A percentile compares a stretch with the other conserved stretches of the same genome.
These are phyloP conservation scores for Pinus taeda DNA, from an alignment of 75 land plant genomes.

Conservation along the genomic window DNA sequence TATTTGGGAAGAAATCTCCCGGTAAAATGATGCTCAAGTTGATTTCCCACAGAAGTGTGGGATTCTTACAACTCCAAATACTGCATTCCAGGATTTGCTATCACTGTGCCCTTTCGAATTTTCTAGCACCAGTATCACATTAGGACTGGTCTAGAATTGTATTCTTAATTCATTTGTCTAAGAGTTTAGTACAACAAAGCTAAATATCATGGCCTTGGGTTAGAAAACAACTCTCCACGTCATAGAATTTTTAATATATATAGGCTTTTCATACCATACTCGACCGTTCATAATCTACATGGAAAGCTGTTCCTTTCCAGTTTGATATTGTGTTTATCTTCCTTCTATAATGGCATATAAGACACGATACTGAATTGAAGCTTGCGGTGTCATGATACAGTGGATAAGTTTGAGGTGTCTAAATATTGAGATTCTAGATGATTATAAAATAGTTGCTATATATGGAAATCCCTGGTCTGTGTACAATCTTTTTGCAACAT, in stretches of 20 bases:
- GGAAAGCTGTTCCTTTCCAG: background rate
- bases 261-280: background rate
- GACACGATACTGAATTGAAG: background rate
- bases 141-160: constrained; percentile 2
- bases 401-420: background rate
- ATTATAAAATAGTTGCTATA: too few species aligned
- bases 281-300: background rate
- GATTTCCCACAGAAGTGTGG: constrained; percentile 8
- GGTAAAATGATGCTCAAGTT: background rate
- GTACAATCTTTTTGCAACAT: too few species aligned
- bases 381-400: background rate
- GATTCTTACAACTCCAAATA: constrained; percentile 1
- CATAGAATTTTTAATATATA: background rate
- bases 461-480: too few species aligned
- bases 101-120: constrained; percentile 3
- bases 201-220: background rate
- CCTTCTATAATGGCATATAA: background rate
- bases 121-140: background rate
- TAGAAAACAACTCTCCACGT: background rate
- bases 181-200: background rate
- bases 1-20: constrained; percentile 1
- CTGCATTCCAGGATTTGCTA: background rate
- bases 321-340: too few species aligned
- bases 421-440: background rate
- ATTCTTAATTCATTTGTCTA: background rate